phyloP scores from a whole-genome alignment of 495 filamentous ascomycete genomes.

The Sabuloglossum arenarium region DNA sequence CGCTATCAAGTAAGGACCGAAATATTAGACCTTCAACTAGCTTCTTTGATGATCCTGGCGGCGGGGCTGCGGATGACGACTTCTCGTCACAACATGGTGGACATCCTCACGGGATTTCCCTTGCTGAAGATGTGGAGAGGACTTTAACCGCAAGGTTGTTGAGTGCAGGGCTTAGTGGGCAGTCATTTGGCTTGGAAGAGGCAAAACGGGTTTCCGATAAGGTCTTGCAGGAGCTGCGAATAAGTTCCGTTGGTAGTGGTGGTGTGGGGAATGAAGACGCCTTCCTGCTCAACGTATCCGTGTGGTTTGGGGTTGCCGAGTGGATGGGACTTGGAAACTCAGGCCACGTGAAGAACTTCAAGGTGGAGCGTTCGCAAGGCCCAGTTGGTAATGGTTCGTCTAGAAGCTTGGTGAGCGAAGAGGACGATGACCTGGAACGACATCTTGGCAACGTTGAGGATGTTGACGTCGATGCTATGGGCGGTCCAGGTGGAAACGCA shows the following conservation, averaged over 20 bases:
- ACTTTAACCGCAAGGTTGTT: not conserved
- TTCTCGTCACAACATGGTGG: not conserved
- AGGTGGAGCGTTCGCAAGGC: not conserved
- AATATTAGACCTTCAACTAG: not conserved
- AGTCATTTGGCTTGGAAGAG: not conserved
- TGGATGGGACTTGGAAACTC: not conserved
- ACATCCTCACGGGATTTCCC: not conserved
- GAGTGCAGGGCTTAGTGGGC: not conserved
- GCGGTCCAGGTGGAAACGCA: not conserved
- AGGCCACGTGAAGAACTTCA: not conserved
- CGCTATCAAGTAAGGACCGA: not conserved
- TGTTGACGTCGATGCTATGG: not conserved
- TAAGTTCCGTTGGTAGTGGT: not conserved
- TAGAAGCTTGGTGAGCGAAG: not conserved
- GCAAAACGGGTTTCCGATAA: slow-evolving; percentile 4
- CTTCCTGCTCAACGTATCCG: not conserved
- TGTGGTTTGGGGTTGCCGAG: not conserved
- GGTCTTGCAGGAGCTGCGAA: not conserved
- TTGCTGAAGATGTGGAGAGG: not conserved
- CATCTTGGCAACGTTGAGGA: not conserved
- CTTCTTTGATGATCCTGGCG: slow-evolving; percentile 3
- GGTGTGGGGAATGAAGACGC: not conserved
- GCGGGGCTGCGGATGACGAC: slow-evolving; percentile 1
- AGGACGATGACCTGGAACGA: not conserved
- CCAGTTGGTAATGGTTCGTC: not conserved